These are phyloP conservation scores for Xerocomus cyaneibrunnescens DNA, from an alignment of 1,284 basidiomycete species.

Conservation along the genomic window DNA sequence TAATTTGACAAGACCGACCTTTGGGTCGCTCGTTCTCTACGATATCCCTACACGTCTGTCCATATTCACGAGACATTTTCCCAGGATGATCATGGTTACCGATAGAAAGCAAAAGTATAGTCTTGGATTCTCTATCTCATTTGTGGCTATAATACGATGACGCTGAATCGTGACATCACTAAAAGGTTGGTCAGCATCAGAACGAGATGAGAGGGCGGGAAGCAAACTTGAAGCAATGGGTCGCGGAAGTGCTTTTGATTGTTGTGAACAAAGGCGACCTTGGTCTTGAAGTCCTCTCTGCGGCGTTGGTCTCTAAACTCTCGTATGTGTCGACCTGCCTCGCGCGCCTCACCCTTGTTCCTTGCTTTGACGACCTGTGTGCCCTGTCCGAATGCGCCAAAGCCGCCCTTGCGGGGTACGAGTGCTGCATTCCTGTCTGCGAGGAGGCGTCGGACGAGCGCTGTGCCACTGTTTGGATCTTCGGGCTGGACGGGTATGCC, in stretches of 20 bases:
- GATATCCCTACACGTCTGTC: conserved; percentile 23
- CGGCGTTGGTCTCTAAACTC: conserved; percentile 83
- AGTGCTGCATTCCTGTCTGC: conserved; percentile 81
- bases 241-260: conserved; percentile 87
- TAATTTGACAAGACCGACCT: conserved; percentile 38
- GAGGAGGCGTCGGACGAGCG: conserved; percentile 70
- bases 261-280: conserved; percentile 77
- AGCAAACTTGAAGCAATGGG: conserved; percentile 44
- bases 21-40: conserved; percentile 26
- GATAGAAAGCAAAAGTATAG: conserved; percentile 22
- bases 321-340: conserved; percentile 86
- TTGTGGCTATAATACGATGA: conserved; percentile 11
- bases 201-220: background rate
- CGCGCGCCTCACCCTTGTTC: conserved; percentile 91
- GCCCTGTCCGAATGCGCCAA: conserved; percentile 80
- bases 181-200: conserved; percentile 5
- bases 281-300: conserved; percentile 84
- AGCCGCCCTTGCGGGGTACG: conserved; percentile 83
- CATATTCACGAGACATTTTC: conserved; percentile 15
- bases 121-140: conserved; percentile 5
- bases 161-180: conserved; percentile 14
- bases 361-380: conserved; percentile 86
- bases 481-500: conserved; percentile 42
- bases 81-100: conserved; percentile 10
- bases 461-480: conserved; percentile 70